A percentile compares a stretch with the other conserved stretches of the same genome.
phyloP scores from a whole-genome alignment of 2,329 filamentous ascomycete genomes.

The Paraphaeosphaeria minitans region DNA sequence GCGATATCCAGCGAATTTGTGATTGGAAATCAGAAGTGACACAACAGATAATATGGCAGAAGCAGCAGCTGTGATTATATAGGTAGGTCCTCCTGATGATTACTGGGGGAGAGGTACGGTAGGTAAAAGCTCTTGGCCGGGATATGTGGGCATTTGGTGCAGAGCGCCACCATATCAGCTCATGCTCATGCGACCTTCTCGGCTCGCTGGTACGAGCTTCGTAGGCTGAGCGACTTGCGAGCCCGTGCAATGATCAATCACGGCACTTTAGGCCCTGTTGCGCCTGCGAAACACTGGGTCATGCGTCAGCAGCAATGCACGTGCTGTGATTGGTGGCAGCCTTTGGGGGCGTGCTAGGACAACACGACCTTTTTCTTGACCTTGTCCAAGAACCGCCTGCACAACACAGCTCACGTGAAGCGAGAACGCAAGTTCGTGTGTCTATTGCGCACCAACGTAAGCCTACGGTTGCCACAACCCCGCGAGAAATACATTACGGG shows the following conservation, averaged over 20 bases:
- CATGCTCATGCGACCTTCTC: constrained; percentile 2
- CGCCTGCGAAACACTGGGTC: background rate
- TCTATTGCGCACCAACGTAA: too few species aligned
- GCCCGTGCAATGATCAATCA: background rate
- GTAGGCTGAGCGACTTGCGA: background rate
- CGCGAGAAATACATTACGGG: too few species aligned
- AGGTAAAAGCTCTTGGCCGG: too few species aligned
- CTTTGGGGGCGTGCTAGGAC: background rate
- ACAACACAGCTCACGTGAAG: too few species aligned
- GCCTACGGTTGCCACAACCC: too few species aligned
- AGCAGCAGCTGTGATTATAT: background rate
- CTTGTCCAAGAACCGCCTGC: too few species aligned
- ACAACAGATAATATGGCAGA: background rate
- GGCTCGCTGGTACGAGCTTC: too few species aligned
- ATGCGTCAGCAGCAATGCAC: constrained; percentile 2
- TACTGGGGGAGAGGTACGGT: constrained; percentile 3
- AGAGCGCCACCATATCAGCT: background rate
- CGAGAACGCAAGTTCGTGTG: too few species aligned
- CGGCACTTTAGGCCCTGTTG: constrained; percentile 2
- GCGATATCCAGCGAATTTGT: background rate
- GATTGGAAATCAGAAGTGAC: background rate
- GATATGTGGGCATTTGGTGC: background rate
- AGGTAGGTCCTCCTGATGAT: background rate
- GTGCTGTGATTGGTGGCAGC: background rate
- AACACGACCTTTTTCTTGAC: too few species aligned